Percentiles rank a stretch among this genome's conserved stretches.
phyloP scores from a whole-genome alignment of 2,329 filamentous ascomycete genomes.

The Pestalotiopsis sp. region DNA sequence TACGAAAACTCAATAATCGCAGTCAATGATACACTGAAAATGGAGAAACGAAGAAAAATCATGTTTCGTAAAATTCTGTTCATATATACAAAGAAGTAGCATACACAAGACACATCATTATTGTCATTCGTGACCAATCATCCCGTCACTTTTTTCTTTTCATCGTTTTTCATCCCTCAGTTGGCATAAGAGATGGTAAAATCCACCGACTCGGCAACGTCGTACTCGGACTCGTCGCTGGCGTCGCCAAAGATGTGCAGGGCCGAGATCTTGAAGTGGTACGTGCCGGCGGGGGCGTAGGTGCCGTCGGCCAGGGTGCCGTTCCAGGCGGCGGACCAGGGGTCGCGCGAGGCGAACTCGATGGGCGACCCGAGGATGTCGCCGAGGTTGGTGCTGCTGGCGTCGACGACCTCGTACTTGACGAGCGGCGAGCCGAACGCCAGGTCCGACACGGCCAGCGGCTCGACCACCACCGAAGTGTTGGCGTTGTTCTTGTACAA shows the following conservation, averaged over 20 bases:
- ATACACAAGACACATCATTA: neutral
- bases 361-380: constrained; percentile 45
- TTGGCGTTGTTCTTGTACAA: constrained; percentile 24
- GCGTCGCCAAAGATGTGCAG: constrained; percentile 55
- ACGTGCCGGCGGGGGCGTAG: constrained; percentile 51
- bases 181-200: constrained; percentile 48
- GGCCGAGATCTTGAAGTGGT: constrained; percentile 52
- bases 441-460: constrained; percentile 43
- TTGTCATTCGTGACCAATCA: neutral
- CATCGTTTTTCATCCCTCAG: neutral
- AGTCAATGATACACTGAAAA: neutral
- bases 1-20: no score
- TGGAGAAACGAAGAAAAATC: neutral
- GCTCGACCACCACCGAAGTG: constrained; percentile 34
- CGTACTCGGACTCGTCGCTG: constrained; percentile 48
- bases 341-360: constrained; percentile 36
- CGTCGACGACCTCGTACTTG: constrained; percentile 47
- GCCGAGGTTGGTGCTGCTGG: constrained; percentile 35
- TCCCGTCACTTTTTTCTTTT: neutral
- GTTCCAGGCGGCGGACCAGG: constrained; percentile 41
- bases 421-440: constrained; percentile 49
- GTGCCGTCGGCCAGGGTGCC: constrained; percentile 49
- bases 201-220: constrained; percentile 41
- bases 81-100: neutral
- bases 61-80: constrained; percentile 1